Base-by-base conservation (phyloP, 2,329 filamentous ascomycete species). In the Cercospora citrullina region DNA sequence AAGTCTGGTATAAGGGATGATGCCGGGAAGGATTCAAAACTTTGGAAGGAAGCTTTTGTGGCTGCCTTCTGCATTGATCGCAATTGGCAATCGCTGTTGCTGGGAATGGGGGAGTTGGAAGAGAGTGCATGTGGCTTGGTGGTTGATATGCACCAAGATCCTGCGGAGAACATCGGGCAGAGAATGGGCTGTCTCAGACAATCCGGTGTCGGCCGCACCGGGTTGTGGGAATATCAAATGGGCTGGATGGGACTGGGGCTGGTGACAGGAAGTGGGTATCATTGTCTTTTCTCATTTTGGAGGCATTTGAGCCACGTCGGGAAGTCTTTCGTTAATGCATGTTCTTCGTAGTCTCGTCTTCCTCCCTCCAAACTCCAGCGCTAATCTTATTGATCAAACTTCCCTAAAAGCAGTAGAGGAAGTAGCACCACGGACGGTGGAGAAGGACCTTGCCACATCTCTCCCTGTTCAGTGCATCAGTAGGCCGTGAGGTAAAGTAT, bases 341-440 rank as follows among this genome's bases (percentile, higher is more conserved):
- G 30, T 18, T 9, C 28, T 2, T 59, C 55, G 28, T 59, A 5
- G 30, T 63, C 60, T 26, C 60, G 12, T 31, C 36, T n/a, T 23
- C 18, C 1, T n/a, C 4, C 26, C 26, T 28, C 8, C 4, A n/a
- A 63, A 63, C 39, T 55, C 65, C 60, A 45, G 31, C 65, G 65
- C 65, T 67, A 67, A 60, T 23, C 42, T 39, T 42, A 63, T 36
- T 33, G 28, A 48, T 21, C 14, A 5, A 33, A 33, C 31, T 33
- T 33, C 31, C 31, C 31, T 33, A 33, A 33, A 33, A 33, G 31
- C 31, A 33, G 31, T 33, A 33, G 10, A 33, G 31, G 31, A 33
- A 33, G 31, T 33, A 33, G 31, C 31, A 33, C 31, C 31, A 33
- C 31, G 31, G 31, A 33, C 31, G 31, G 10, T 33, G 31, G 10